A percentile compares a stretch with the other conserved stretches of the same genome.
Evolutionary conservation across 2,329 filamentous ascomycete species (phyloP).

Genomic region (Chaetomiaceae sp.): DNA sequence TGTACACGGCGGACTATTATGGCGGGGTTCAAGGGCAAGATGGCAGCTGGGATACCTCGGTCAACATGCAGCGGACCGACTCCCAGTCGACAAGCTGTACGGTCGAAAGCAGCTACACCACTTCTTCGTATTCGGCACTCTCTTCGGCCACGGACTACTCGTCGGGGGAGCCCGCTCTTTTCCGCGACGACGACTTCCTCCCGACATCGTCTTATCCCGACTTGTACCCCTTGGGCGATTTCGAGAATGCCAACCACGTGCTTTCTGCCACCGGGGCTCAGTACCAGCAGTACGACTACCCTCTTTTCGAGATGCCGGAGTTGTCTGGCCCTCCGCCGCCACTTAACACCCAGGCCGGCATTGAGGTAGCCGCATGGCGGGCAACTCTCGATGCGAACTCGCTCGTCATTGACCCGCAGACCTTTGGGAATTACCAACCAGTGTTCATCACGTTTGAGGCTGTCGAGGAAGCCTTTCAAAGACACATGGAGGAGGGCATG

Average conservation of each 20-base stretch:
- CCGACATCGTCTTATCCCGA: not conserved
- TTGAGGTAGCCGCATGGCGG: constrained; percentile 10
- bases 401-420: not conserved
- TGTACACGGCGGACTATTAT: not conserved
- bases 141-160: constrained; percentile 2
- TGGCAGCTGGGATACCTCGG: constrained; percentile 4
- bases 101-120: constrained; percentile 9
- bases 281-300: not conserved
- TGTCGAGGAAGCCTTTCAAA: constrained; percentile 10
- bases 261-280: constrained; percentile 14
- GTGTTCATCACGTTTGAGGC: constrained; percentile 4
- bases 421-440: not conserved
- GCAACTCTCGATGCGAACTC: constrained; percentile 7
- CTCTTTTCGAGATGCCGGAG: constrained; percentile 3
- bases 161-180: not conserved
- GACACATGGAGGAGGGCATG: constrained; percentile 20
- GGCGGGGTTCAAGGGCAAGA: not conserved
- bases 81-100: constrained; percentile 15
- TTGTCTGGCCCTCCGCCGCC: not conserved
- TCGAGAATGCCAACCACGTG: constrained; percentile 6
- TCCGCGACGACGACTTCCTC: not conserved
- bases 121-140: constrained; percentile 2
- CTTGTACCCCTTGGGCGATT: not conserved
- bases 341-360: constrained; percentile 2
- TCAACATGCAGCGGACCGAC: constrained; percentile 13